A percentile compares a stretch with the other conserved stretches of the same genome.
These are phyloP conservation scores for Wickerhamomyces strasburgensis DNA, from an alignment of 805 yeast genomes.

Conservation along the genomic window DNA sequence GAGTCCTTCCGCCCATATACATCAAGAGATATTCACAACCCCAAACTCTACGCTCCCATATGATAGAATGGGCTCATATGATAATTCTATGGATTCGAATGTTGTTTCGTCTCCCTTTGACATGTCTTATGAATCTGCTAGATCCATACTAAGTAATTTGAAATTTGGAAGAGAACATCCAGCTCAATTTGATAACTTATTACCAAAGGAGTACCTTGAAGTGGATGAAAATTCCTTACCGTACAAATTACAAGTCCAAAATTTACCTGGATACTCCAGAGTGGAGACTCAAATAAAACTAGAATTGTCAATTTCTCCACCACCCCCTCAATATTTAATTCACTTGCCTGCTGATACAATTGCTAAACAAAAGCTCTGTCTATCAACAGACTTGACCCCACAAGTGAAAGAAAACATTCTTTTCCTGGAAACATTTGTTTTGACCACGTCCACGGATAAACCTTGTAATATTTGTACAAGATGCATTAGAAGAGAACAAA, in stretches of 20 bases:
- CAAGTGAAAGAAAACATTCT: constrained; percentile 50
- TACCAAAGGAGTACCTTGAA: constrained; percentile 26
- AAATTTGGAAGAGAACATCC: constrained; percentile 24
- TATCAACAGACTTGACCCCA: constrained; percentile 39
- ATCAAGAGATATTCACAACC: constrained; percentile 13
- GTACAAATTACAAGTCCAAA: constrained; percentile 47
- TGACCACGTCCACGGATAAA: constrained; percentile 46
- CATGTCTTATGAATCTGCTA: constrained; percentile 21
- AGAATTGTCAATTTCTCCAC: constrained; percentile 60
- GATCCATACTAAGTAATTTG: constrained; percentile 19
- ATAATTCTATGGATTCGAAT: neutral
- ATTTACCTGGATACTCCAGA: constrained; percentile 76
- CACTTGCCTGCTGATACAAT: constrained; percentile 86
- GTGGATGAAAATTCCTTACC: constrained; percentile 28
- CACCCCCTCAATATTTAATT: constrained; percentile 67
- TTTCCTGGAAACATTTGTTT: constrained; percentile 75
- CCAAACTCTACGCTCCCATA: constrained; percentile 5
- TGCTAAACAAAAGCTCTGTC: constrained; percentile 78
- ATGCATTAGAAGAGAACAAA: constrained; percentile 89
- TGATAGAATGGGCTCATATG: neutral
- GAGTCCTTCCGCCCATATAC: constrained; percentile 4
- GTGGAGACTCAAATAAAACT: constrained; percentile 95
- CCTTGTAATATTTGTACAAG: constrained; percentile 79
- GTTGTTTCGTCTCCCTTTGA: constrained; percentile 9
- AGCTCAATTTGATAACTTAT: constrained; percentile 18